phyloP scores from a whole-genome alignment of 352 stramenopile genomes.

The Globisporangium perplexum region DNA sequence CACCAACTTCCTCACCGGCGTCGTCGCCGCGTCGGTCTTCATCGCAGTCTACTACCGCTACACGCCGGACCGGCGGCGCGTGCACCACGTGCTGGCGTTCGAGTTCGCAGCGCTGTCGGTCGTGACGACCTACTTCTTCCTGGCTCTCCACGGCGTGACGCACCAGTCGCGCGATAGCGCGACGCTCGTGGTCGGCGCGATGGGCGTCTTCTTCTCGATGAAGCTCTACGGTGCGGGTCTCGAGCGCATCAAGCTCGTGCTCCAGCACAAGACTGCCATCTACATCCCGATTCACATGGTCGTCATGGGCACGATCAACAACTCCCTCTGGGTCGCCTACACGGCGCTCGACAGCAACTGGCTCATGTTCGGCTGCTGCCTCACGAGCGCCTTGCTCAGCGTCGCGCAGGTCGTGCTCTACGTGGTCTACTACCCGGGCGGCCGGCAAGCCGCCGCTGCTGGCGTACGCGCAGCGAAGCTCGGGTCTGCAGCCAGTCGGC shows the following conservation, averaged over 20 bases:
- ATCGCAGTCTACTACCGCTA: conserved; percentile 50
- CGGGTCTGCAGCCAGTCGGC: background rate
- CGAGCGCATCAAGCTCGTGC: conserved; percentile 34
- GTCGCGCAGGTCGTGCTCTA: conserved; percentile 9
- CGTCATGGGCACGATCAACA: conserved; percentile 35
- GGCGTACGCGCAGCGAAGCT: background rate
- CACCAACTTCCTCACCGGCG: conserved; percentile 25
- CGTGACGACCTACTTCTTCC: conserved; percentile 27
- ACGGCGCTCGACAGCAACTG: conserved; percentile 12
- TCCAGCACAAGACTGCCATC: conserved; percentile 31
- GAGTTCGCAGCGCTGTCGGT: conserved; percentile 15
- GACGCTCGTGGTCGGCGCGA: conserved; percentile 19
- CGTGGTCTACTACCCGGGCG: conserved; percentile 8
- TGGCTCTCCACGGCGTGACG: conserved; percentile 26
- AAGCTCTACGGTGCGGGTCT: conserved; percentile 36
- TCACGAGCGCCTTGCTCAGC: conserved; percentile 10
- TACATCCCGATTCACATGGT: conserved; percentile 58
- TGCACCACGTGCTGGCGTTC: conserved; percentile 19
- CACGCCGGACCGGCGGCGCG: conserved; percentile 22
- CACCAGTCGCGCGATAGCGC: conserved; percentile 20
- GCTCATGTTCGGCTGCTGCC: conserved; percentile 15
- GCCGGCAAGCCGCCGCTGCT: too few species aligned
- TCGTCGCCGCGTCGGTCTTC: conserved; percentile 33
- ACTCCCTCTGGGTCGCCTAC: conserved; percentile 26
- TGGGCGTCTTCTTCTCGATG: conserved; percentile 28